A percentile compares a stretch with the other conserved stretches of the same genome.
Evolutionary conservation across 495 filamentous ascomycete species (phyloP).

Genomic region (Lepraria neglecta): DNA sequence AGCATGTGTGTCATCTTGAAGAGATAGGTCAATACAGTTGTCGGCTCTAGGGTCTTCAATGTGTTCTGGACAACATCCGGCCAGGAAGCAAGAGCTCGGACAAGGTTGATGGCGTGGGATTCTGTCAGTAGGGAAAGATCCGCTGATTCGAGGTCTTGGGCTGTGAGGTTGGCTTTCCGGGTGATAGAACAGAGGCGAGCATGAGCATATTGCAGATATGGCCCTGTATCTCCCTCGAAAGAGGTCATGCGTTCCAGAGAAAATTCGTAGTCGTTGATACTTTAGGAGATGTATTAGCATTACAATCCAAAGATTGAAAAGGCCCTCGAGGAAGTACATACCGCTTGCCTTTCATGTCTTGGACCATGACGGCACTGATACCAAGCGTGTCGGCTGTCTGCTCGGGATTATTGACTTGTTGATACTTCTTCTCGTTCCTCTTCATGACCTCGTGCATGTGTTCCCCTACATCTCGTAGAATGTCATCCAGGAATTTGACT

Average conservation of each 20-base stretch:
- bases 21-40: conserved; percentile 70
- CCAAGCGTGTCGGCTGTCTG: conserved; percentile 51
- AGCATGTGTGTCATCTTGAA: conserved; percentile 84
- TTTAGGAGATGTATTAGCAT: conserved; percentile 27
- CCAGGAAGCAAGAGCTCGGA: conserved; percentile 54
- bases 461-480: conserved; percentile 55
- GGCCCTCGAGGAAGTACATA: conserved; percentile 30
- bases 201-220: conserved; percentile 64
- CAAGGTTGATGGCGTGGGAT: conserved; percentile 50
- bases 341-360: conserved; percentile 66
- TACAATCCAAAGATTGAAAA: background rate
- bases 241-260: conserved; percentile 63
- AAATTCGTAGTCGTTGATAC: conserved; percentile 61
- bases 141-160: conserved; percentile 43
- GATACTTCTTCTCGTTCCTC: conserved; percentile 57
- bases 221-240: conserved; percentile 66
- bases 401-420: conserved; percentile 56
- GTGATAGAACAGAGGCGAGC: conserved; percentile 60
- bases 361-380: conserved; percentile 65
- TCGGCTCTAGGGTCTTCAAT: conserved; percentile 57
- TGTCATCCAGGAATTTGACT: conserved; percentile 65
- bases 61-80: conserved; percentile 59
- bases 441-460: conserved; percentile 70
- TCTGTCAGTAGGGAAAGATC: conserved; percentile 54
- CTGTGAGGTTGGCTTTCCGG: conserved; percentile 44